These are phyloP conservation scores for Schizochytrium sp. DNA, from an alignment of 108 stramenopile species.

Conservation along the genomic window DNA sequence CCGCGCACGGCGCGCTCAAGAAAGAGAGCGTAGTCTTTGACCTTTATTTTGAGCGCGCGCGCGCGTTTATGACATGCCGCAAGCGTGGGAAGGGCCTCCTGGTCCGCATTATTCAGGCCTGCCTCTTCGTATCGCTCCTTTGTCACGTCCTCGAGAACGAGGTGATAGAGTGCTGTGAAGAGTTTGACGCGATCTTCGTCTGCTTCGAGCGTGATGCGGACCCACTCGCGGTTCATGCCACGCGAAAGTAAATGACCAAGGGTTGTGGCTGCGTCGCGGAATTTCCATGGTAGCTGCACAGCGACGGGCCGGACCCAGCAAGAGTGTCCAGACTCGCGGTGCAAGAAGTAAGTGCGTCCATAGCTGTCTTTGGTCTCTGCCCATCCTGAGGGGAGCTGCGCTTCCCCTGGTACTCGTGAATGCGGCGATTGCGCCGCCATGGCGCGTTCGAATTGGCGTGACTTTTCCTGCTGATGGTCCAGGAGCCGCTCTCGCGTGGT, in stretches of 20 bases:
- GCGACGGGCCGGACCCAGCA: background rate
- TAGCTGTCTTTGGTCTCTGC: background rate
- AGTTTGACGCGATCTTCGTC: slow-evolving; percentile 7
- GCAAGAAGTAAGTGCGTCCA: background rate
- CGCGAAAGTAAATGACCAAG: background rate
- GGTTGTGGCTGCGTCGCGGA: background rate
- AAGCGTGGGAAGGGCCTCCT: background rate
- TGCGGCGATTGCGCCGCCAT: background rate
- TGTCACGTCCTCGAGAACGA: background rate
- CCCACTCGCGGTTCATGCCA: background rate
- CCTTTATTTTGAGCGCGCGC: background rate
- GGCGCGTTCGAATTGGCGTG: background rate
- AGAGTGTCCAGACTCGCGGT: background rate
- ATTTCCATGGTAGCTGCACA: background rate
- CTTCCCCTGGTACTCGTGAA: background rate
- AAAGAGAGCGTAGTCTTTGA: background rate
- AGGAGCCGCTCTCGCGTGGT: background rate
- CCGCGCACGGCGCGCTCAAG: background rate
- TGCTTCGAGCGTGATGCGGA: background rate
- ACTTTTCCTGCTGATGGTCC: background rate
- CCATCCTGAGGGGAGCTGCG: background rate
- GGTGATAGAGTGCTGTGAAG: background rate
- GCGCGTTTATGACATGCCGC: background rate
- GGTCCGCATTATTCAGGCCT: background rate
- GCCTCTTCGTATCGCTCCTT: background rate